Evolutionary conservation across 257 asterid species (phyloP), one percentile per base, ranked within the genome.

Genomic region (Marsdenia floribunda): DNA sequence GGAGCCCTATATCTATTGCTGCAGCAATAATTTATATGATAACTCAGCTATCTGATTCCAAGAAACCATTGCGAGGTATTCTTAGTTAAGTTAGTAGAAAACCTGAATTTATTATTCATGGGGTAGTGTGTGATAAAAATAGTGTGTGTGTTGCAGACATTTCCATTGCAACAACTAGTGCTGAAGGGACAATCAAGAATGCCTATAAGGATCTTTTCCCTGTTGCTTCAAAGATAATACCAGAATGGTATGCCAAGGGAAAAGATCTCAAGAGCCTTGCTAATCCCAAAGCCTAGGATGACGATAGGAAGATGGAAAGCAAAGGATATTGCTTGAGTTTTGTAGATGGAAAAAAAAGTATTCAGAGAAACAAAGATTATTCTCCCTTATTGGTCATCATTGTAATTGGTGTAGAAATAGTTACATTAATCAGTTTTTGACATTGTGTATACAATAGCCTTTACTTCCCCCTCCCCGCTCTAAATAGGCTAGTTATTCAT

Each of bases 1-100:
- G 96, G 87, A 92, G 90, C 76, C 97, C 96, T 35, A 89, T 90
- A 79, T 89, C 96, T 38, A 90, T 92, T 77, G 97, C 96, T 19
- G 96, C 96, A 6, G 94, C 96, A 13, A 88, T 90, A 73, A 90
- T 92, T 13, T 90, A 86, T 78, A 89, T 92, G 90, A 82, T 92
- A 72, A 92, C 92, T 3, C 96, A 90, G 86, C 90, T 92, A n/a
- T 83, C 97, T 0, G 92, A 88, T 57, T 71, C 88, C 24, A 89
- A 87, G 90, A 92, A 92, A 71, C 89, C 94, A 68, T 80, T 90
- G 55, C 78, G 89, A 89, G 96, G 97, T 92, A 15, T 11, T 47
- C 16, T 5, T 14, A 15, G 4, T 13, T 3, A 14, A 0, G 3
- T 47, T 29, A 40, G 8, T 40, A 40, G 46, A 40, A 40, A 40